Base-by-base conservation (phyloP, 768 basidiomycete species). In the Trametes punicea region DNA sequence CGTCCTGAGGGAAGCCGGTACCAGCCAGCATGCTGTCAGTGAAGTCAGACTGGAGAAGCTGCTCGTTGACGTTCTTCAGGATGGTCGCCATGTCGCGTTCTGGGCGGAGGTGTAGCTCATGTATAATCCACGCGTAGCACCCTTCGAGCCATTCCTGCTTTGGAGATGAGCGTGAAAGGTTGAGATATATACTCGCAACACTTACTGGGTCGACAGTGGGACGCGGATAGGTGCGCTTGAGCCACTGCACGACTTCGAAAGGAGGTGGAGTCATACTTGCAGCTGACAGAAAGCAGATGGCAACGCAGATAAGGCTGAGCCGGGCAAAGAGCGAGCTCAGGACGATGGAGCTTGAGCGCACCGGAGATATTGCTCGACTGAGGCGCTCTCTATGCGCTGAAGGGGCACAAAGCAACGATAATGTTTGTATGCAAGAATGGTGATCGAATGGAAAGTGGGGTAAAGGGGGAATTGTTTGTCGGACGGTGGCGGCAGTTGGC, bases 11-110 rank as follows among this genome's bases (percentile, higher is more conserved):
- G 6, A 93, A 76, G 1, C 91, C 91, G 0, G 90, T 88, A 0
- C 83, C 82, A 18, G 73, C 74, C 0, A 81, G 67, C 77, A 85
- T 90, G 6, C 89, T 92, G 67, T 90, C 88, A 10, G 67, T 62
- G 42, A 93, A 78, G 64, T 83, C 81, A 0, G 91, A 93, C 56
- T 83, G 76, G 8, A 93, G 76, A 16, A 92, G 78, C 65, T 93
- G 90, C 4, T 68, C 57, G 61, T 85, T 79, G 41, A 92, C 76
- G 31, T 79, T 73, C 3, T 77, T 62, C 44, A 81, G 73, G 61
- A 90, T 83, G 39, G 73, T 70, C 39, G 75, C 70, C 58, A 85
- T 78, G 47, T 83, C 69, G 0, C 69, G 72, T 21, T 70, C 65
- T 7, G 81, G 79, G 56, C 80, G 70, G 21, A 84, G 70, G 27